Conservation (phyloP, 371 early-diverging fungal genomes). For the Mortierella sp. region DNA sequence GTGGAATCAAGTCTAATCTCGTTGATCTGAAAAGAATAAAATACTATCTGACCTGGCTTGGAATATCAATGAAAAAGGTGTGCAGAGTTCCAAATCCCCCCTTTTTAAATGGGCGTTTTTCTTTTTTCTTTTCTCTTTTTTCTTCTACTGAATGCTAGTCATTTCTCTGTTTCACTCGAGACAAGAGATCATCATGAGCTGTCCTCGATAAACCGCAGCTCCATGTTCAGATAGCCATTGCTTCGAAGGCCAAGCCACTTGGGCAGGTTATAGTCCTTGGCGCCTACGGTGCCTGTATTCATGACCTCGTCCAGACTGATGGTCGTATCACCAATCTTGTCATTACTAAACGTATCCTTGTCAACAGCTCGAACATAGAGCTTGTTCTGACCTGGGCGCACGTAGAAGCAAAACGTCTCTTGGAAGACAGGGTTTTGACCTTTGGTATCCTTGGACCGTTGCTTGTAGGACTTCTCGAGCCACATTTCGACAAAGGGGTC, state of each 20-base stretch:
- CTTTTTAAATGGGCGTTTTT: no score
- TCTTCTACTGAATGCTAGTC: background rate
- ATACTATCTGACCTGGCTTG: no score
- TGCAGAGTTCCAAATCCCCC: no score
- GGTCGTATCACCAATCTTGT: slow-evolving; percentile 58
- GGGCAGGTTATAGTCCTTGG: slow-evolving; percentile 28
- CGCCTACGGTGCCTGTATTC: slow-evolving; percentile 41
- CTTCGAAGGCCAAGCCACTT: slow-evolving; percentile 29
- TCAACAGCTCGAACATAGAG: slow-evolving; percentile 57
- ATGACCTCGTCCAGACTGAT: slow-evolving; percentile 39
- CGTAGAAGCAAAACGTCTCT: slow-evolving; percentile 30
- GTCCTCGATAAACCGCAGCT: slow-evolving; percentile 26
- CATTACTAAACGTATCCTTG: slow-evolving; percentile 54
- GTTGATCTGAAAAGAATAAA: no score
- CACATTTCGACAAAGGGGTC: slow-evolving; percentile 48
- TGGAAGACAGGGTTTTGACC: slow-evolving; percentile 18
- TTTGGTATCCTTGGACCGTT: slow-evolving; percentile 31
- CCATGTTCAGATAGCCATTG: slow-evolving; percentile 24
- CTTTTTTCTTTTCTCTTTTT: no score
- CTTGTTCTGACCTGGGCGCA: slow-evolving; percentile 45
- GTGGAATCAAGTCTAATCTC: no score
- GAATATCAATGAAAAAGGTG: no score
- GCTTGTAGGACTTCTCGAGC: slow-evolving; percentile 44
- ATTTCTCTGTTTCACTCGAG: no score
- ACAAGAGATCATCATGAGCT: no score